phyloP scores from a whole-genome alignment of 768 basidiomycete genomes.

The Asterophora parasitica region DNA sequence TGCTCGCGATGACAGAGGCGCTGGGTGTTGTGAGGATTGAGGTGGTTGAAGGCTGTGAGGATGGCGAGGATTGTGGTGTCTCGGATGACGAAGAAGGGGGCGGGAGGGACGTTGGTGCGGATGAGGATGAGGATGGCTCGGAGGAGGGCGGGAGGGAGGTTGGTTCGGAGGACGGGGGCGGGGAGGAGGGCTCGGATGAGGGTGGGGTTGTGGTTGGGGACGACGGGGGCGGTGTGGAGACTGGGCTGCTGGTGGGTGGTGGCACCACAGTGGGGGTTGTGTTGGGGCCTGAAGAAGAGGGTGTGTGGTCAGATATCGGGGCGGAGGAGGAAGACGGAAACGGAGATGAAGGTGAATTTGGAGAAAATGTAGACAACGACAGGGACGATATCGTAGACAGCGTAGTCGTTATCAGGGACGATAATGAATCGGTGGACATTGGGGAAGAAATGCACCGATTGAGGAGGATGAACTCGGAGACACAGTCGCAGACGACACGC shows the following conservation, averaged over 20 bases:
- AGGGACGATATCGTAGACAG: too few relatives aligned
- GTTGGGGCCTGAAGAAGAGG: not conserved
- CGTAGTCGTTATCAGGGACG: too few relatives aligned
- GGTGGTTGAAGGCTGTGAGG: not conserved
- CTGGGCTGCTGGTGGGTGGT: not conserved
- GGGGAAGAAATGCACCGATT: not conserved
- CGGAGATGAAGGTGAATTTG: not conserved
- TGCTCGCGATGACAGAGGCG: slow-evolving; percentile 1
- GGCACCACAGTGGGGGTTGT: not conserved
- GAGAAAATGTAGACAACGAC: not conserved
- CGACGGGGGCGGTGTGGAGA: not conserved
- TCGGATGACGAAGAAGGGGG: not conserved
- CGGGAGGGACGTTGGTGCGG: not conserved
- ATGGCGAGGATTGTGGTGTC: not conserved
- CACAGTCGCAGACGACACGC: too few relatives aligned
- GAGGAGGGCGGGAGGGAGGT: not conserved
- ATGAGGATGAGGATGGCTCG: not conserved
- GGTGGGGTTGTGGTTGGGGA: not conserved
- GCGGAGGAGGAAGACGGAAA: not conserved
- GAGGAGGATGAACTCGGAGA: not conserved
- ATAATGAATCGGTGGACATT: too few relatives aligned
- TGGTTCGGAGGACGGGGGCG: not conserved
- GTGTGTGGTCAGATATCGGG: not conserved
- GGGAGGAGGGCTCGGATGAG: not conserved
- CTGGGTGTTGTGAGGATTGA: not conserved